Evolutionary conservation across 192 early-diverging fungal species (phyloP), one percentile per base, ranked within the genome.

Genomic region (Obelidium mucronatum): DNA sequence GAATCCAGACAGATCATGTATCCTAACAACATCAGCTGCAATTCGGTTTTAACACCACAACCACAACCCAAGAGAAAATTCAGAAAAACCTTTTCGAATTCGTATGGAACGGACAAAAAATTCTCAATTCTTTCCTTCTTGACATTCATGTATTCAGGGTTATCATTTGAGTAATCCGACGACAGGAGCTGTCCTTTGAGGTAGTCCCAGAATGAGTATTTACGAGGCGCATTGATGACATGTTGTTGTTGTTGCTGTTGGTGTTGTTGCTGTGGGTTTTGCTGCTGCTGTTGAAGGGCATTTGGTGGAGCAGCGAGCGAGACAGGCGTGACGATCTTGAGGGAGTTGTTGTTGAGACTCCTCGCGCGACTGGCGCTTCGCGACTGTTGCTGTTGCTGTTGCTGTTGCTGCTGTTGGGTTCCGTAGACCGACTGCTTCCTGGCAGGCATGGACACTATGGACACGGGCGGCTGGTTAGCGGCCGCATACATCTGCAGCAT

Each of bases 31-130:
- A 98, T 85, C 69, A 98, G 88, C 92, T 93, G 42, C 17, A 5
- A 68, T 78, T 35, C 35, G 39, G n/a, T n/a, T n/a, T n/a, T n/a
- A n/a, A n/a, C n/a, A n/a, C n/a, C n/a, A n/a, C n/a, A 30, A 74
- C 19, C 66, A 74, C 40, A 24, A 63, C 8, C 44, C 11, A 24
- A 30, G 15, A 31, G 17, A 34, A 4, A 28, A 34, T 67, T n/a
- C n/a, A n/a, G n/a, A n/a, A n/a, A n/a, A n/a, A 89, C 92, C 85
- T 96, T 97, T 78, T 98, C 97, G 62, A 97, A 87, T 58, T 95
- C 92, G 58, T 84, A 87, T 2, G 97, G 97, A 19, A 98, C 93
- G 19, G 82, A 88, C 66, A 97, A 83, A 81, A 97, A 92, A 83
- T 97, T 96, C 67, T 88, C 86, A 24, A 97, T 85, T 6, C 96